Evolutionary conservation across 805 yeast genomes (phyloP).

Genomic region (Tetrapisispora phaffii): DNA sequence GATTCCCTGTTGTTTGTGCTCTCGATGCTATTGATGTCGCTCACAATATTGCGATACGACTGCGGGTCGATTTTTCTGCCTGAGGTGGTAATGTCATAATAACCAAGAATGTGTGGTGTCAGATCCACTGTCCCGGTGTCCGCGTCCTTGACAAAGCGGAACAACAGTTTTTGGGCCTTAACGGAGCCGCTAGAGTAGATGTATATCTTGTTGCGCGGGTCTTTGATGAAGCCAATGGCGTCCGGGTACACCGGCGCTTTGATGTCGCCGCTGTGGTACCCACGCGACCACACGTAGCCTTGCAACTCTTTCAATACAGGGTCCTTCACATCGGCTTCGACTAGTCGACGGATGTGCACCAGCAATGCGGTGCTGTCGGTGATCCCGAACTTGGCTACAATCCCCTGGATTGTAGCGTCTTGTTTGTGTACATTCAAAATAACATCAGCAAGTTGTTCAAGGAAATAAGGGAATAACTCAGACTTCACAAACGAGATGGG

Average conservation of each 20-base stretch:
- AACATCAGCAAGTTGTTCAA: conserved; percentile 37
- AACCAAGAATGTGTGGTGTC: conserved; percentile 46
- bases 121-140: conserved; percentile 36
- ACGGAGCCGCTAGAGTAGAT: conserved; percentile 89
- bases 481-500: conserved; percentile 85
- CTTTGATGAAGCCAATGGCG: conserved; percentile 48
- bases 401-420: conserved; percentile 17
- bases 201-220: conserved; percentile 33
- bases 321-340: conserved; percentile 62
- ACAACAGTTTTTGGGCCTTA: conserved; percentile 73
- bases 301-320: conserved; percentile 68
- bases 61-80: conserved; percentile 54
- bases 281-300: conserved; percentile 73
- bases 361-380: conserved; percentile 25
- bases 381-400: conserved; percentile 22
- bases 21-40: conserved; percentile 11
- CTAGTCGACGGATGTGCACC: conserved; percentile 47
- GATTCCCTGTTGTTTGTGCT: not conserved
- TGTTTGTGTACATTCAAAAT: conserved; percentile 16
- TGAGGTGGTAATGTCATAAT: conserved; percentile 77
- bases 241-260: conserved; percentile 70
- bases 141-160: conserved; percentile 46
- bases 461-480: conserved; percentile 65
- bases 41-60: conserved; percentile 52
- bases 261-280: conserved; percentile 68